Conservation (phyloP, 257 asterid species). For the Coffea eugenioides region DNA sequence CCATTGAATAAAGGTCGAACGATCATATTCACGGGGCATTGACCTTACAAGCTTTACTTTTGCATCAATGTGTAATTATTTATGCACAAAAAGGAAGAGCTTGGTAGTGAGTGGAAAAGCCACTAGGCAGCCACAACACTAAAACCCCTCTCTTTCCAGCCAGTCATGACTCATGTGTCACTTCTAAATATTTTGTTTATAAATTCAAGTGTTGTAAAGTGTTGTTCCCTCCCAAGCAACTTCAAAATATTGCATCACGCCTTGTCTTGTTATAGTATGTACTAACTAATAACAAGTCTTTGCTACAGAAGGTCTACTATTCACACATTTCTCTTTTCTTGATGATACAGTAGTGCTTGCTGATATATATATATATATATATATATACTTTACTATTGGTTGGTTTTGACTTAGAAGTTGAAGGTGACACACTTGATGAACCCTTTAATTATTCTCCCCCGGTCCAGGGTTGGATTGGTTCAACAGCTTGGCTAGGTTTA, state of each 20-base stretch:
- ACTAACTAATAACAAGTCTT: neutral
- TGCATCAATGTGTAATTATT: neutral
- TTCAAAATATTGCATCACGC: neutral
- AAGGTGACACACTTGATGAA: neutral
- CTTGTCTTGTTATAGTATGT: slow-evolving; percentile 22
- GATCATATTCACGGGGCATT: slow-evolving; percentile 1
- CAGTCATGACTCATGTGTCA: slow-evolving; percentile 50
- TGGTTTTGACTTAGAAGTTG: neutral
- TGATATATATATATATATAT: neutral
- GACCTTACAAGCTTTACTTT: slow-evolving; percentile 19
- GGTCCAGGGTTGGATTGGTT: too few relatives aligned
- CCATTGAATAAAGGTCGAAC: neutral
- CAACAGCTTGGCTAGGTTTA: neutral
- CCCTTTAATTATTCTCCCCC: neutral
- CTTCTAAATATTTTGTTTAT: slow-evolving; percentile 24
- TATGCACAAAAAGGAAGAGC: neutral
- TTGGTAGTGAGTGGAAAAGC: slow-evolving; percentile 14
- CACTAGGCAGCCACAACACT: slow-evolving; percentile 12
- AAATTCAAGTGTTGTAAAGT: neutral
- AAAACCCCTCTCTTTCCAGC: slow-evolving; percentile 41
- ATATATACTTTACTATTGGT: neutral
- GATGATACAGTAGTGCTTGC: neutral
- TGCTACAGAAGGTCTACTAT: neutral
- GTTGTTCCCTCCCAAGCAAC: neutral
- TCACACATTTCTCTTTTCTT: neutral